Base-by-base conservation (phyloP, 2,329 filamentous ascomycete genomes). In the Neurospora sp. region DNA sequence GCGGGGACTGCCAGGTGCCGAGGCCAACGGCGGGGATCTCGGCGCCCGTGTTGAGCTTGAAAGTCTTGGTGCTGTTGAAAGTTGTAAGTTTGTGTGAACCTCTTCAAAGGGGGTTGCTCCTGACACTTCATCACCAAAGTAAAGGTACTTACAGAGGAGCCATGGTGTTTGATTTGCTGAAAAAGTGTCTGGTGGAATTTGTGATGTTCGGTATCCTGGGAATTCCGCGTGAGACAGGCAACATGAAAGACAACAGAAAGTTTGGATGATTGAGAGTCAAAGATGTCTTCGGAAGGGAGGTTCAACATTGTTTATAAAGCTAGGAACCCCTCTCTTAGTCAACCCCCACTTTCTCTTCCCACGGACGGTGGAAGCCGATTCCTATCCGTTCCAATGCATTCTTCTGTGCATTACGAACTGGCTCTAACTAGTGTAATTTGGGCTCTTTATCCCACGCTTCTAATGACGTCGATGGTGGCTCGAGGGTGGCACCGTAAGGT, bases 11-110 rank as follows among this genome's bases (percentile, higher is more conserved):
- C 91, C 91, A 94, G 70, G 92, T 94, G 70, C 92, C 92, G 66
- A 94, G 85, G 72, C 91, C 91, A 74, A 94, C 80, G 75, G 89
- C 89, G 70, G 91, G 91, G 72, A 96, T 96, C 81, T 92, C 89
- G 79, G 87, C 90, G 71, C 92, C 92, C 69, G 89, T 90, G 82
- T 92, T 91, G 79, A 93, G 87, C 74, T 87, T 89, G 78, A 89
- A 90, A 76, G 87, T 86, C 76, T 84, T 85, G 72, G 82, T 82
- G 69, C 46, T 58, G 46, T 58, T 9, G 36, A 33, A 10, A 66
- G 38, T 33, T 36, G 36, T 1, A 7, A 15, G 52, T 38, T 68
- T 39, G 39, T 28, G 39, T 15, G 23, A 58, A 23, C 23, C 15
- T 17, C 46, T 33, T 23, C 7, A n/a, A 17, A 17, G 68, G 28